Conservation (phyloP, 2,329 filamentous ascomycete genomes). For the Domatiomyces catenatus region DNA sequence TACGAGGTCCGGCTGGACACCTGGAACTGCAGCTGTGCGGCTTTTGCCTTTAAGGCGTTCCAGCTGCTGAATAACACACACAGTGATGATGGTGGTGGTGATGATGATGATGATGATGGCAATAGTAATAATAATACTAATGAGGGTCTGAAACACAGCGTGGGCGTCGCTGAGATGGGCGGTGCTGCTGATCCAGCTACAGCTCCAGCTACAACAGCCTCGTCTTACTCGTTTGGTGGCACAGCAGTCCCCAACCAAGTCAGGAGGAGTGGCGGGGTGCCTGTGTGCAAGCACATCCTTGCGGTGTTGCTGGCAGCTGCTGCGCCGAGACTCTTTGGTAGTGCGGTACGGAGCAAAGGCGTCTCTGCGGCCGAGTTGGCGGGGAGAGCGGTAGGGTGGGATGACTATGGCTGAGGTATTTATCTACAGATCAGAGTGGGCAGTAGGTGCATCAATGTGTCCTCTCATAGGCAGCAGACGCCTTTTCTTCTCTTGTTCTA, state of each 20-base stretch:
- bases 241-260: not conserved
- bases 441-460: not conserved
- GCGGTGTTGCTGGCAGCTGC: slow-evolving; percentile 62
- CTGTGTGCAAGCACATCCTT: slow-evolving; percentile 75
- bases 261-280: slow-evolving; percentile 24
- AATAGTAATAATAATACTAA: too few relatives aligned
- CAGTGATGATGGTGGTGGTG: too few relatives aligned
- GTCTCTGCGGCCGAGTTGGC: slow-evolving; percentile 54
- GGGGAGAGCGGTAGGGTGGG: slow-evolving; percentile 45
- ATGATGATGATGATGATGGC: too few relatives aligned
- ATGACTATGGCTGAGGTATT: slow-evolving; percentile 17
- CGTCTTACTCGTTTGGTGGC: not conserved
- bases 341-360: slow-evolving; percentile 38
- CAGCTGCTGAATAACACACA: slow-evolving; percentile 25
- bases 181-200: too few relatives aligned
- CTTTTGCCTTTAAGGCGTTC: slow-evolving; percentile 63
- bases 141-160: not conserved
- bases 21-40: slow-evolving; percentile 85
- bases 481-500: not conserved
- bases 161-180: not conserved
- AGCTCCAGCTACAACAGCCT: too few relatives aligned
- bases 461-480: not conserved
- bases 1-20: slow-evolving; percentile 60
- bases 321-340: slow-evolving; percentile 43
- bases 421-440: not conserved